Percentiles rank a stretch among this genome's conserved stretches.
Conservation (phyloP, 2,329 filamentous ascomycete species). For the Fusarium floridanum region DNA sequence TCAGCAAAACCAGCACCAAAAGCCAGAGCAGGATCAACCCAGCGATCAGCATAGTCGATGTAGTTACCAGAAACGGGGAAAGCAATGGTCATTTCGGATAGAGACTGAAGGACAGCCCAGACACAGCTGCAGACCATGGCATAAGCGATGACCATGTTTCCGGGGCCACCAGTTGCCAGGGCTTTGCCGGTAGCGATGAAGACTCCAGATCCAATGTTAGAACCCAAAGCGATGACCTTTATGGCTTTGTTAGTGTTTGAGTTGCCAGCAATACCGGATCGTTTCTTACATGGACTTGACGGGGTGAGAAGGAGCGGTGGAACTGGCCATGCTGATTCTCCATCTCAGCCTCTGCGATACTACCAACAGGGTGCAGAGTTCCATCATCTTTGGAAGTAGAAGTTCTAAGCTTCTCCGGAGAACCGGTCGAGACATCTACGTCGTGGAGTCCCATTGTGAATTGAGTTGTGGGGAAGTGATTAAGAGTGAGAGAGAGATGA, state of each 20-base stretch:
- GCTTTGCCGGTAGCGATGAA: conserved; percentile 37
- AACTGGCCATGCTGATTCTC: conserved; percentile 32
- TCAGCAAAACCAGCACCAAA: conserved; percentile 41
- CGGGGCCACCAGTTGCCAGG: conserved; percentile 33
- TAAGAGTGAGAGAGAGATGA: not conserved
- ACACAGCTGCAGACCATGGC: conserved; percentile 32
- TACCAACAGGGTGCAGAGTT: conserved; percentile 9
- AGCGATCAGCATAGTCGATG: conserved; percentile 37
- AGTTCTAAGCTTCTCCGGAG: conserved; percentile 18
- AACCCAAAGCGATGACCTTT: conserved; percentile 37
- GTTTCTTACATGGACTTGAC: conserved; percentile 35
- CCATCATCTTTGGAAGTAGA: conserved; percentile 28
- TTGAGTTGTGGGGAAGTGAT: not conserved
- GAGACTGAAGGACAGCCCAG: conserved; percentile 34
- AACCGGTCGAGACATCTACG: conserved; percentile 5
- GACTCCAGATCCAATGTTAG: conserved; percentile 35
- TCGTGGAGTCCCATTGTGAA: conserved; percentile 29
- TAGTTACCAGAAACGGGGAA: conserved; percentile 38
- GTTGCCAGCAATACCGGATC: too few relatives aligned
- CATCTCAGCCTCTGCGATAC: conserved; percentile 17
- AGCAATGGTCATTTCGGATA: conserved; percentile 37
- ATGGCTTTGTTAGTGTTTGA: not conserved
- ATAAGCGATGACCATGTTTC: conserved; percentile 39
- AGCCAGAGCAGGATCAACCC: conserved; percentile 37
- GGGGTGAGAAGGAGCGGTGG: conserved; percentile 37